phyloP scores from a whole-genome alignment of 2,329 filamentous ascomycete species.

The Penicillium italicum region DNA sequence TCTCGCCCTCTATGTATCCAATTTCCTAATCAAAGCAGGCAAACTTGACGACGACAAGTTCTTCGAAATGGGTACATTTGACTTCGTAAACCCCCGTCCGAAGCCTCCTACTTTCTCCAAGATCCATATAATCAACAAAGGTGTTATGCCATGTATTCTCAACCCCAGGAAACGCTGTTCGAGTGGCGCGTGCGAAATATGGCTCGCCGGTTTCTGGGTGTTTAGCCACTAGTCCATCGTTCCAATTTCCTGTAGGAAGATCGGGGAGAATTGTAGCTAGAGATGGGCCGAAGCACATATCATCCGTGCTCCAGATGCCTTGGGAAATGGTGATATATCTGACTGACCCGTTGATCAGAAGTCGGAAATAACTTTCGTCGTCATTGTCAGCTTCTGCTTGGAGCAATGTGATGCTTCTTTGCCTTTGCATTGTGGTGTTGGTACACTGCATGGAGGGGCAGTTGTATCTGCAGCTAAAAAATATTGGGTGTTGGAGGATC shows the following conservation, averaged over 20 bases:
- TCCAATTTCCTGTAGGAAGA: constrained; percentile 31
- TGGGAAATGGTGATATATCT: constrained; percentile 31
- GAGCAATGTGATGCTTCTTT: neutral
- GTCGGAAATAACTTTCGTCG: neutral
- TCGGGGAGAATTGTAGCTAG: constrained; percentile 21
- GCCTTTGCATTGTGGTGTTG: neutral
- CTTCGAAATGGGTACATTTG: neutral
- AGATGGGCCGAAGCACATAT: constrained; percentile 32
- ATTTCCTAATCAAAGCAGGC: neutral
- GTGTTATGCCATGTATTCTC: constrained; percentile 24
- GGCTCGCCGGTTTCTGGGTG: constrained; percentile 14
- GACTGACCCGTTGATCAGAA: constrained; percentile 7
- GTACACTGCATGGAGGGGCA: neutral
- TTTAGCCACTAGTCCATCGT: constrained; percentile 25
- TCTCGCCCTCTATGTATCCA: neutral
- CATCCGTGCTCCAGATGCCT: constrained; percentile 23
- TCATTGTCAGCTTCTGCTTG: neutral
- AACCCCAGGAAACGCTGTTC: constrained; percentile 21
- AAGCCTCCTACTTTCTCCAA: neutral
- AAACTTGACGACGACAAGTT: neutral
- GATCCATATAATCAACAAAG: neutral
- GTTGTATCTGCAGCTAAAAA: neutral
- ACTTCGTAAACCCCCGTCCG: neutral
- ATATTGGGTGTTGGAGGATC: neutral
- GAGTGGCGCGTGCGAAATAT: constrained; percentile 17